A percentile compares a stretch with the other conserved stretches of the same genome.
Evolutionary conservation across 352 stramenopile genomes (phyloP).

Genomic region (Phytophthora nicotianae): DNA sequence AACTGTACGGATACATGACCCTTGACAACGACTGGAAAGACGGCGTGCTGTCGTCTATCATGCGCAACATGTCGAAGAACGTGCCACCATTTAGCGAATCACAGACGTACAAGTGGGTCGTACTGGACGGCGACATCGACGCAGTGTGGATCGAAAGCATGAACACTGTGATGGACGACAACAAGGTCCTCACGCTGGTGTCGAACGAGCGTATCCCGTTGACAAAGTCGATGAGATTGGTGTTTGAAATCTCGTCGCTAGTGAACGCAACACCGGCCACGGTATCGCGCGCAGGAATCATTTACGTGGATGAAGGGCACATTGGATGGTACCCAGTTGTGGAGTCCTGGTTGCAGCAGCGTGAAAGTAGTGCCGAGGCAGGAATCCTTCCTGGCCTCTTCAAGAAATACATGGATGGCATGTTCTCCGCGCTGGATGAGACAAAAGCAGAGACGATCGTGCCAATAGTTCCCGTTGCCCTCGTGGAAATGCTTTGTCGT

Average conservation of each 20-base stretch:
- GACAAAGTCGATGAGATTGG: constrained; percentile 95
- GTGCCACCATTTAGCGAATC: constrained; percentile 81
- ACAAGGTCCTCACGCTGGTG: constrained; percentile 96
- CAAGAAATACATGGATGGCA: constrained; percentile 92
- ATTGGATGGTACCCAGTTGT: constrained; percentile 95
- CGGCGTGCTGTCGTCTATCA: constrained; percentile 95
- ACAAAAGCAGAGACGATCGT: constrained; percentile 68
- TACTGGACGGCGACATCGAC: constrained; percentile 95
- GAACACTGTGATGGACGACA: constrained; percentile 93
- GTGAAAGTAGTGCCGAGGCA: constrained; percentile 83
- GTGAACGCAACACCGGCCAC: constrained; percentile 96
- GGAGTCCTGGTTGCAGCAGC: constrained; percentile 92
- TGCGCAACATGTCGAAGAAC: constrained; percentile 97
- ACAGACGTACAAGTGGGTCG: constrained; percentile 91
- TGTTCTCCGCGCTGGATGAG: constrained; percentile 75
- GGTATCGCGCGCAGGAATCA: constrained; percentile 96
- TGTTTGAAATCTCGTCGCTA: constrained; percentile 98
- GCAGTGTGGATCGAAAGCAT: constrained; percentile 95
- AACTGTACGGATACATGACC: constrained; percentile 96
- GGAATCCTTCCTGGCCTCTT: constrained; percentile 90
- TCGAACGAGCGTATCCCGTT: constrained; percentile 97
- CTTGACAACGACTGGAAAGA: constrained; percentile 98
- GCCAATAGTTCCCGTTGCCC: constrained; percentile 53
- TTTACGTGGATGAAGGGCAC: constrained; percentile 95
- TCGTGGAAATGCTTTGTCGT: constrained; percentile 92